Base-by-base conservation (phyloP, 2,329 filamentous ascomycete genomes). In the Hypoxylon sp. region DNA sequence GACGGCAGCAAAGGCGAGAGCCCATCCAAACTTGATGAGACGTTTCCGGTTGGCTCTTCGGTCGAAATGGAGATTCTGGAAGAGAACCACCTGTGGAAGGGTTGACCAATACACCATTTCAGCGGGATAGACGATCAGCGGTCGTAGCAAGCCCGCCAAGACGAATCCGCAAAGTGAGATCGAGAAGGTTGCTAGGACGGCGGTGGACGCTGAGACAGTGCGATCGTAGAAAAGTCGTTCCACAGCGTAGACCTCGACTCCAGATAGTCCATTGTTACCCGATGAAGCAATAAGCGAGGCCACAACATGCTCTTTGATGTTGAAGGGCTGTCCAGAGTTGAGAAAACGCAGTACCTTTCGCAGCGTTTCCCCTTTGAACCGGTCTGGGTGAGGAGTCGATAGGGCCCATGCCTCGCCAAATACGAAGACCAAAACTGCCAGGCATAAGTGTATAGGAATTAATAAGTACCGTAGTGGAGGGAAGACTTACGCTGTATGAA, bases 91-190 rank as follows among this genome's bases (percentile, higher is more conserved):
- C 0, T 82, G 84, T 0, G 86, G 86, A 3, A 88, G 74, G 5
- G 79, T 85, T 37, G 80, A 78, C 86, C 86, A 88, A 76, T 87
- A 88, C 2, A 88, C 86, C 1, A 85, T 82, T 13, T 88, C 86
- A 4, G 85, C 83, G 57, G 87, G 85, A 81, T 84, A 88, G 10
- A 88, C 86, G 1, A 82, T 80, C 39, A 88, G 81, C 0, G 86
- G 86, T 0, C 86, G 84, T 72, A 88, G 75, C 2, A 88, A 50
- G 6, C 86, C 86, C 47, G 81, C 84, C 2, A 88, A 74, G 1
- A 85, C 86, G 44, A 87, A 88, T 0, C 86, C 86, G 59, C 87
- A 88, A 1, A 88, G 74, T 0, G 84, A 84, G 44, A 88, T 87
- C 0, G 85, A 88, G 57, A 88, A 84, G 13, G 81, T 82, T 24